Conservation (phyloP, 768 basidiomycete species). For the Lactarius sanguifluus region DNA sequence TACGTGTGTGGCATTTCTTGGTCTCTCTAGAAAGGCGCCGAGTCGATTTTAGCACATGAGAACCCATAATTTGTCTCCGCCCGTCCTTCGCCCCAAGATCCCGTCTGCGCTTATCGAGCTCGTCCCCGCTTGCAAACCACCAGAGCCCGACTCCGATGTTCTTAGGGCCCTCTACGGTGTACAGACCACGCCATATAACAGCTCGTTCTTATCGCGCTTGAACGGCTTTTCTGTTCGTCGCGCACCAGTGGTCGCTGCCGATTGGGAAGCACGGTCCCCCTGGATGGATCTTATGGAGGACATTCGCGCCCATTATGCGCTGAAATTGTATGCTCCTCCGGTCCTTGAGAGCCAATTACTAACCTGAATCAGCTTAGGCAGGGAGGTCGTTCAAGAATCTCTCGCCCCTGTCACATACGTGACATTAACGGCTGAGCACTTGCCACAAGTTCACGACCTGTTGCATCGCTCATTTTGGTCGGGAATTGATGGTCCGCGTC, state of each 20-base stretch:
- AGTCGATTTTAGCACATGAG: slow-evolving; percentile 29
- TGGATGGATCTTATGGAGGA: slow-evolving; percentile 80
- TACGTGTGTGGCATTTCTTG: not conserved
- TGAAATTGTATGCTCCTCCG: slow-evolving; percentile 53
- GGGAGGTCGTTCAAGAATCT: slow-evolving; percentile 44
- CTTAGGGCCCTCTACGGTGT: slow-evolving; percentile 57
- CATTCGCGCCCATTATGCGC: slow-evolving; percentile 59
- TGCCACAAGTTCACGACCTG: slow-evolving; percentile 71
- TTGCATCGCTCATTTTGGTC: slow-evolving; percentile 70
- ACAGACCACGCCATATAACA: slow-evolving; percentile 59
- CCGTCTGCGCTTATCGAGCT: slow-evolving; percentile 39
- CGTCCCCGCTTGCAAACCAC: slow-evolving; percentile 32
- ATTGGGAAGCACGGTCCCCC: slow-evolving; percentile 69
- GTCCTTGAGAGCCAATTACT: slow-evolving; percentile 14
- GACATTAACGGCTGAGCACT: slow-evolving; percentile 55
- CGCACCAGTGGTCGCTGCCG: slow-evolving; percentile 52
- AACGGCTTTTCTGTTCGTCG: slow-evolving; percentile 42
- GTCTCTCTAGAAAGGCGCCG: not conserved
- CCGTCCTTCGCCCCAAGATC: slow-evolving; percentile 23
- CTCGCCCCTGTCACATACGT: slow-evolving; percentile 62
- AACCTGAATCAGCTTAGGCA: slow-evolving; percentile 49
- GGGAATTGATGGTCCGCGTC: slow-evolving; percentile 63
- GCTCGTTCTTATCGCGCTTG: slow-evolving; percentile 67
- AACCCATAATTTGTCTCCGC: slow-evolving; percentile 25
- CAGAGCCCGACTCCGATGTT: slow-evolving; percentile 36